Conservation (phyloP, 2,329 filamentous ascomycete genomes). For the Neofusicoccum kwambonambiense region DNA sequence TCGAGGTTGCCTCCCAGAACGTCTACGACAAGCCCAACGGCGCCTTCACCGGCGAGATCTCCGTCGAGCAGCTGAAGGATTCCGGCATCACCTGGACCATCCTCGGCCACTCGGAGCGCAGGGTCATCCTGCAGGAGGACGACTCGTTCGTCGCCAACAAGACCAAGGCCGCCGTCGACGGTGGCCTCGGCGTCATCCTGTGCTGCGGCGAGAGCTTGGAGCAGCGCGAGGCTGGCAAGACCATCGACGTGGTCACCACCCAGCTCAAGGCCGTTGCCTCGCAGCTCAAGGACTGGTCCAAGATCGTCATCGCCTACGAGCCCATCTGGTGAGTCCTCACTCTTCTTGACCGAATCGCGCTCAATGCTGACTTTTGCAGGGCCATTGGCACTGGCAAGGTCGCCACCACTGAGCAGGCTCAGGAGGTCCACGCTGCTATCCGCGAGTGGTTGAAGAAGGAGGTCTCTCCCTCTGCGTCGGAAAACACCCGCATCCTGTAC, state of each 20-base stretch:
- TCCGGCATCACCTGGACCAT: conserved; percentile 85
- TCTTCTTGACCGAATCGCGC: no score
- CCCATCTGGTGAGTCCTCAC: conserved; percentile 83
- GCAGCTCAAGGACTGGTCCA: conserved; percentile 81
- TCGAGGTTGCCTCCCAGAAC: conserved; percentile 93
- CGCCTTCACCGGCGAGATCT: conserved; percentile 96
- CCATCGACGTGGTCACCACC: conserved; percentile 77
- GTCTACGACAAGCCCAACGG: conserved; percentile 96
- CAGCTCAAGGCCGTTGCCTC: conserved; percentile 83
- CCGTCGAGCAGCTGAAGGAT: conserved; percentile 86
- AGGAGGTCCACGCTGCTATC: conserved; percentile 67
- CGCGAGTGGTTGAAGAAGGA: conserved; percentile 77
- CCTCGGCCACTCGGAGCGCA: conserved; percentile 91
- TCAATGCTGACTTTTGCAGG: conserved; percentile 36
- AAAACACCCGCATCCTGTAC: conserved; percentile 91
- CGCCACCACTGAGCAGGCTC: conserved; percentile 42
- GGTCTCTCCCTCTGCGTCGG: conserved; percentile 74
- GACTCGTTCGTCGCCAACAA: conserved; percentile 87
- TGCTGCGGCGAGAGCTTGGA: conserved; percentile 96
- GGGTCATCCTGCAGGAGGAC: conserved; percentile 82
- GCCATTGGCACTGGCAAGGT: conserved; percentile 75
- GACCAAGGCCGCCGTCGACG: conserved; percentile 88
- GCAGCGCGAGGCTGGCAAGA: conserved; percentile 83
- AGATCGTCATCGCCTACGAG: conserved; percentile 97
- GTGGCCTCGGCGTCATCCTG: conserved; percentile 86